Conservation (phyloP, 2,329 filamentous ascomycete species). For the Exophiala lecanii-corni region DNA sequence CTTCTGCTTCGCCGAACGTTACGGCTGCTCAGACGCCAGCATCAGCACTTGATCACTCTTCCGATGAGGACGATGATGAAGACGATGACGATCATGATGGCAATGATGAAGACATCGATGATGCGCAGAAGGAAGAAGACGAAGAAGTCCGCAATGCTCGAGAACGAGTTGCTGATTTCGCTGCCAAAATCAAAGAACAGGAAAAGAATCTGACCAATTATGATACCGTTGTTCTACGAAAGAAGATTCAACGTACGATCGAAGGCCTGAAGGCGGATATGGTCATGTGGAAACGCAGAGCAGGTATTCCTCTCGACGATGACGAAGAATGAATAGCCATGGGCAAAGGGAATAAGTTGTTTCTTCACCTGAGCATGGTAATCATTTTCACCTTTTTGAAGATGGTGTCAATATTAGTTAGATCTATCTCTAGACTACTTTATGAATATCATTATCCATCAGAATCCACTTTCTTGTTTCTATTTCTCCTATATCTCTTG, state of each 20-base stretch:
- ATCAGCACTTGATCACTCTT: constrained; percentile 18
- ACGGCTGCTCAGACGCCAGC: constrained; percentile 27
- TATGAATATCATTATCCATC: no score
- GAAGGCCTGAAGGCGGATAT: constrained; percentile 25
- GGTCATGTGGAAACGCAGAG: constrained; percentile 3
- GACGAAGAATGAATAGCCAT: constrained; percentile 21
- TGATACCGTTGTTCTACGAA: constrained; percentile 26
- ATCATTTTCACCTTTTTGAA: no score
- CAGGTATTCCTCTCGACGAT: constrained; percentile 7
- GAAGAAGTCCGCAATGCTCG: constrained; percentile 33
- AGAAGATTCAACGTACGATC: constrained; percentile 42
- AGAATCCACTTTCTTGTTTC: no score
- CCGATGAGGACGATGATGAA: constrained; percentile 30
- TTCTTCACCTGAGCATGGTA: no score
- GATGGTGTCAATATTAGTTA: no score
- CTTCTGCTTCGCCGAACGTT: constrained; percentile 26
- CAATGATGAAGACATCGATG: constrained; percentile 39
- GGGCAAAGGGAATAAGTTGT: no score
- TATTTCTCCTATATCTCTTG: no score
- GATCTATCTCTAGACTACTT: no score
- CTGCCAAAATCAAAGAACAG: constrained; percentile 41
- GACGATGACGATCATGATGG: constrained; percentile 36
- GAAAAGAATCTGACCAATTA: constrained; percentile 32
- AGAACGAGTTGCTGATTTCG: constrained; percentile 42
- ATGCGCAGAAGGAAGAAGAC: constrained; percentile 40